Base-by-base conservation (phyloP, 2,329 filamentous ascomycete species). In the Pestalotiopsis sp. region DNA sequence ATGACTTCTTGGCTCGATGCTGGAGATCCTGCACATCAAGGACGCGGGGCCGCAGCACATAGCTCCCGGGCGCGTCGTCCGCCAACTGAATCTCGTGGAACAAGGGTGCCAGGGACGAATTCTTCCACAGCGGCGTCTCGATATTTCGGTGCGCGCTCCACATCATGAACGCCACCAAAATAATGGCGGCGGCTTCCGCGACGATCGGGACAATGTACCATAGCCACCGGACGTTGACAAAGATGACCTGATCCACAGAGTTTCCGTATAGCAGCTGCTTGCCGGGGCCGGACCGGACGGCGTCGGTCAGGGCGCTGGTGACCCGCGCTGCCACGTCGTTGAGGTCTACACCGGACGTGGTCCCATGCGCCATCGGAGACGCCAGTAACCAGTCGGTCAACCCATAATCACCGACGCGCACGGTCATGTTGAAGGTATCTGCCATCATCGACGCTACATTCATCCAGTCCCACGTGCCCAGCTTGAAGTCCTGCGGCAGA, bases 231-330 rank as follows among this genome's bases (percentile, higher is more conserved):
- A 66, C 45, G 9, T 58, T 20, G 25, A 66, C 64, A 31, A 25
- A 66, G 4, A 66, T 39, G 64, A 66, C 49, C 25, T 41, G 52
- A 23, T 27, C 41, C 20, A 66, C 41, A 3, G 20, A 56, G 9
- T 20, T 27, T 5, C 64, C 64, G 11, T 65, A 52, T 11, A 23
- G 12, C 13, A 49, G 17, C n/a, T 14, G 20, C 31, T 9, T 25
- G 49, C 56, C 52, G n/a, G 20, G n/a, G 12, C 45, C 64, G 5
- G 64, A 27, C 11, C 64, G 41, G 5, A 70, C 69, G 31, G 72
- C 65, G 39, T 71, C 56, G 23, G 72, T 73, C 71, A 72, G 72
- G 66, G 69, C 72, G 14, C 9, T 13, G 4, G 56, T 58, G 9
- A 58, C 13, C 12, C 20, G 56, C 25, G 45, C 25, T 65, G 31